phyloP scores from a whole-genome alignment of 306 rosid species.

The Gastrolobium villosum region DNA sequence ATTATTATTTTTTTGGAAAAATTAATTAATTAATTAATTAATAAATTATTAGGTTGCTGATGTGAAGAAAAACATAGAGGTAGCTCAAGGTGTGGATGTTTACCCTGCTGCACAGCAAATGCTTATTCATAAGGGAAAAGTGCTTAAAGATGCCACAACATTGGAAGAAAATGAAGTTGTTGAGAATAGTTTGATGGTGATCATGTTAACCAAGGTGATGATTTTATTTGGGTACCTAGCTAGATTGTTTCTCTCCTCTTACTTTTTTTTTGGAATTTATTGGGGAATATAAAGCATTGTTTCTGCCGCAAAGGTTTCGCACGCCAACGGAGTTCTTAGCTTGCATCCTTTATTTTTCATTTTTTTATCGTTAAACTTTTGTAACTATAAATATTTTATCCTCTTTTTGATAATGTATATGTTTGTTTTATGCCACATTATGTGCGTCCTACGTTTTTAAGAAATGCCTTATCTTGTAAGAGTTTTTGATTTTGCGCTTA shows the following conservation, averaged over 20 bases:
- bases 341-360: not conserved
- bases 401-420: not conserved
- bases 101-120: constrained; percentile 86
- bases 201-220: constrained; percentile 79
- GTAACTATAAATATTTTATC: not conserved
- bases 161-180: constrained; percentile 74
- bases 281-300: not conserved
- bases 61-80: constrained; percentile 78
- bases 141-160: constrained; percentile 74
- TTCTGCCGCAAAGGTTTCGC: too few species aligned
- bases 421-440: too few species aligned
- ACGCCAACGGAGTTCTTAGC: not conserved
- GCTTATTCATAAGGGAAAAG: constrained; percentile 91
- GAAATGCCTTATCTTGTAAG: not conserved
- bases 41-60: constrained; percentile 62
- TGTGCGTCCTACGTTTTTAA: not conserved
- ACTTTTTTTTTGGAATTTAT: not conserved
- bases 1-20: not conserved
- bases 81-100: constrained; percentile 64
- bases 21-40: too few species aligned
- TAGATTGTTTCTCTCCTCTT: not conserved
- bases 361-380: not conserved
- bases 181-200: constrained; percentile 81
- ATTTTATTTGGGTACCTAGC: not conserved
- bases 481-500: not conserved